Base-by-base conservation (phyloP, 768 basidiomycete genomes). In the Amanita pseudoporphyria region DNA sequence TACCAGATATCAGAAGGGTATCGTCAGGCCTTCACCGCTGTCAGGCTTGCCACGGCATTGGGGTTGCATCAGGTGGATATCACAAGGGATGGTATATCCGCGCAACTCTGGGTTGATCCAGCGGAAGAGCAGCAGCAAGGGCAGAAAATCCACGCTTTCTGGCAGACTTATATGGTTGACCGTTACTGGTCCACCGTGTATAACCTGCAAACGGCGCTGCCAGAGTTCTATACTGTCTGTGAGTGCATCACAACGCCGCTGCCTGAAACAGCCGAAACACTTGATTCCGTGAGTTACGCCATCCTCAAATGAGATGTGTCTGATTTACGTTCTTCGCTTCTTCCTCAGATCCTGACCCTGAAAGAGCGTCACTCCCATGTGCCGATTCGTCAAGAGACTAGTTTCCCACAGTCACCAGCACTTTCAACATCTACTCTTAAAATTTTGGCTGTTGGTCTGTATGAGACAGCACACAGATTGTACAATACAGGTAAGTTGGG, bases 161-260 rank as follows among this genome's bases (percentile, higher is more conserved):
- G 80, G 80, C 76, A 80, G 60, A 70, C 79, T 16, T 81, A 77
- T 56, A 71, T 73, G 60, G 69, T 81, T n/a, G 79, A 82, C 54
- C 69, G 79, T 22, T 73, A 73, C 26, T 81, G 79, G 78, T 71
- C 77, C 13, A 72, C 76, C 5, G 73, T 71, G 2, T 74, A 72
- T 54, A 77, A 76, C 3, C 66, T 79, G 24, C 76, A 77, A 9
- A 68, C 73, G 14, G 76, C 74, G 1, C 65, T 78, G 4, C 72
- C 77, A 9, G 75, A 78, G 47, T 72, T 74, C 44, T 71, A 73
- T 46, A 64, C 66, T 45, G 67, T 71, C 5, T 71, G 71, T 48
- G 69, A 69, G 37, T 64, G 69, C 33, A 74, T 81, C 47, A 72
- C 70, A 52, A 81, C 81, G 2, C 72, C 76, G 5, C 76, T 77